Evolutionary conservation across 2,329 filamentous ascomycete genomes (phyloP), one percentile per base, ranked within the genome.

Genomic region (Pezicula radicicola): DNA sequence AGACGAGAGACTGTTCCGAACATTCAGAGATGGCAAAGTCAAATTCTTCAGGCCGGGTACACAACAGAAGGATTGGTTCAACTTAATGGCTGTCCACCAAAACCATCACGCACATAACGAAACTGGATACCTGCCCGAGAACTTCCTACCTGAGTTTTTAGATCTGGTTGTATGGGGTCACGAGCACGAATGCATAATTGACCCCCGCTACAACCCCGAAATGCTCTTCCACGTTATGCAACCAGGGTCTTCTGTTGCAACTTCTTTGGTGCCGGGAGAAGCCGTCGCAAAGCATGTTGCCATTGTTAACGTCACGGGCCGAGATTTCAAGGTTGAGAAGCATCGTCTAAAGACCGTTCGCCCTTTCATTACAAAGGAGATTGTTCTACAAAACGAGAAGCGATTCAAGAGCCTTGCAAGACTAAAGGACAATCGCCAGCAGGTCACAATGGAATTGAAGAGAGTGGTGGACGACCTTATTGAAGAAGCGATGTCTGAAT

Each of bases 161-260:
- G 88, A 99, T 65, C 77, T 99, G 4, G 84, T 99, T 0, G 81
- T 99, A 47, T 99, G 94, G 94, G 94, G 94, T 3, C 94, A 99
- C 64, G 94, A 99, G 70, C 94, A 99, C 66, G 93, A 99, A 68
- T 99, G 94, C 65, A 69, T 93, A 7, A 96, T 99, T 57, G 85
- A 96, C 42, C 94, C 94, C 0, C 75, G 76, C 1, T 77, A 84
- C 44, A 99, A 97, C 62, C 83, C 88, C 0, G 91, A 96, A 64
- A 96, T 87, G 45, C 88, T 87, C 0, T 99, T 99, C 61, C 85
- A 94, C 60, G 93, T 99, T 57, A 97, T 99, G 83, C 94, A 99
- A 64, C 94, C 94, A 1, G 94, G 94, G 0, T 99, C 94, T 0
- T 97, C 94, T 0, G 88, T 99, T 0, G 94, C 93, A 1, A 99